Base-by-base conservation (phyloP, 352 stramenopile genomes). In the Globisporangium recalcitrans region DNA sequence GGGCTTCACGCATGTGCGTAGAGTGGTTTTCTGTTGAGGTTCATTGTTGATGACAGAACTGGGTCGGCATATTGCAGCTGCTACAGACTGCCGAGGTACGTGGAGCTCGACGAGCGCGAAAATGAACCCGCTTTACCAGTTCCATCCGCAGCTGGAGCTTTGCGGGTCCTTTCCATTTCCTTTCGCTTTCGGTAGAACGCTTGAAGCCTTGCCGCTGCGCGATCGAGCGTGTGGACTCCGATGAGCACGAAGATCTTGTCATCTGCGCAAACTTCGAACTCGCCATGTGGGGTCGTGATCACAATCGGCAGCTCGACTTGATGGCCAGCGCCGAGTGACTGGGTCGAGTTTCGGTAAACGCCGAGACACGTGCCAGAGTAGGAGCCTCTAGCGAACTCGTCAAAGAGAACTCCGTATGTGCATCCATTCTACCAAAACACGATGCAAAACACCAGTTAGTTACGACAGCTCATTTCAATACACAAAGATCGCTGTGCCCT, bases 181-280 rank as follows among this genome's bases (percentile, higher is more conserved):
- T 42, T 59, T 36, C 64, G 36, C 55, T 73, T 77, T 40, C 64
- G 71, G 36, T 80, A 83, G 52, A 72, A 69, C 14, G 74, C 67
- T 56, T 93, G 85, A 19, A 95, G 87, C 10, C 60, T 68, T 7
- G 60, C 65, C 1, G 80, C 78, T 7, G 85, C 85, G 22, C 82
- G 77, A n/a, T 87, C 65, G 8, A 95, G 66, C 4, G 84, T 92
- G 60, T 92, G 80, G 24, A 77, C 71, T 48, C 85, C 85, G 31
- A 91, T 77, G 24, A 95, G 67, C 40, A 95, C 75, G n/a, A 87
- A 90, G 3, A 95, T 27, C 4, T 64, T 57, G 67, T 95, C 85
- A 32, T 60, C 77, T 42, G 63, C 69, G 3, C 77, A 54, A 36
- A 95, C 80, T 14, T 80, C 24, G 6, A 92, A 72, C 26, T 74